Evolutionary conservation across 352 stramenopile genomes (phyloP).

Genomic region (Hyphochytrium catenoides): DNA sequence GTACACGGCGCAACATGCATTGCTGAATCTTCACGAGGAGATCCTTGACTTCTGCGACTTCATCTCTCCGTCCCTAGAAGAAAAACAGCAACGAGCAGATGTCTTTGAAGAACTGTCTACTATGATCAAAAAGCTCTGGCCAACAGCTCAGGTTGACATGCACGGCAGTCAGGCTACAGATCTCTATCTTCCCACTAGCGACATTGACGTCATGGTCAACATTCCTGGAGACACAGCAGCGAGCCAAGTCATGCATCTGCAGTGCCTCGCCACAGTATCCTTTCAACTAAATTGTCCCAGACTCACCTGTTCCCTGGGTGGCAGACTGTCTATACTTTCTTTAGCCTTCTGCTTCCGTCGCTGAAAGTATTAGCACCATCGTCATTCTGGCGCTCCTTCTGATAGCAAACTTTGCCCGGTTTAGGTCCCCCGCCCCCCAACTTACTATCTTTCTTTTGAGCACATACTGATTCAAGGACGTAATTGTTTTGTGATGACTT

Average conservation of each 20-base stretch:
- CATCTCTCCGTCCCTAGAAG: slow-evolving; percentile 51
- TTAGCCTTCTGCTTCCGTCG: too few species aligned
- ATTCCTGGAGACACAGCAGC: slow-evolving; percentile 1
- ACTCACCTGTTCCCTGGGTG: too few species aligned
- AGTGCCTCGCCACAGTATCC: too few species aligned
- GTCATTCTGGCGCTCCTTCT: too few species aligned
- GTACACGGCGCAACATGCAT: too few species aligned
- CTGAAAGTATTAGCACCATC: too few species aligned
- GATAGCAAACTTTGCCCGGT: too few species aligned
- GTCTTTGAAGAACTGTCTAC: slow-evolving; percentile 44
- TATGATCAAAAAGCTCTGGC: slow-evolving; percentile 28
- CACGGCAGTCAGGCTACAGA: slow-evolving; percentile 79
- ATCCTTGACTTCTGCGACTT: slow-evolving; percentile 80
- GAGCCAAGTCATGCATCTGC: too few species aligned
- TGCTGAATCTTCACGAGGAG: slow-evolving; percentile 79
- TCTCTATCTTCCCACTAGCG: slow-evolving; percentile 68
- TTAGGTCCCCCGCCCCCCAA: too few species aligned
- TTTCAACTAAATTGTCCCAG: too few species aligned
- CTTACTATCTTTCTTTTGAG: too few species aligned
- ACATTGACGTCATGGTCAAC: slow-evolving; percentile 76
- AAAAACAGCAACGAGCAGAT: slow-evolving; percentile 29
- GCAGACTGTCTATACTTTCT: too few species aligned
- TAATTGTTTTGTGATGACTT: slow-evolving; percentile 1
- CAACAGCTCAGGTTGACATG: slow-evolving; percentile 37
- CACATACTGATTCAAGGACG: slow-evolving; percentile 1